Percentiles rank a stretch among this genome's conserved stretches.
These are phyloP conservation scores for Aspergillus tubingensis DNA, from an alignment of 2,329 filamentous ascomycete genomes.

Conservation along the genomic window DNA sequence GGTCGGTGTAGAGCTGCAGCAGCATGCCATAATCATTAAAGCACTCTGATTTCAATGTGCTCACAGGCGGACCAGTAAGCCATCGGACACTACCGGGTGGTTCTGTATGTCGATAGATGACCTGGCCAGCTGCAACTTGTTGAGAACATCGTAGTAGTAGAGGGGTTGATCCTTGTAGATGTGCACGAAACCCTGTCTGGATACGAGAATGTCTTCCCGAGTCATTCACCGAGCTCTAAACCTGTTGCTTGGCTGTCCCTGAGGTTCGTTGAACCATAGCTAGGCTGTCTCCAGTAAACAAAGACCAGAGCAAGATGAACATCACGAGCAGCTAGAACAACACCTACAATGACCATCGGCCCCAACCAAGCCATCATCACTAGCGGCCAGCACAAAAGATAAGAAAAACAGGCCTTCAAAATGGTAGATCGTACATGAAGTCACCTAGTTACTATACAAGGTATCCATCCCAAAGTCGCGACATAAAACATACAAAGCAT, in stretches of 20 bases:
- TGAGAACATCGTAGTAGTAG: not conserved
- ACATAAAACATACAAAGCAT: slow-evolving; percentile 27
- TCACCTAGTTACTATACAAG: slow-evolving; percentile 41
- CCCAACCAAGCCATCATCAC: not conserved
- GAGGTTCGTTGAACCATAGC: not conserved
- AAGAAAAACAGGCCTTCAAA: not conserved
- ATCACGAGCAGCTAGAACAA: no score
- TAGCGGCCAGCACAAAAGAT: not conserved
- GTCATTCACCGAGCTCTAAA: not conserved
- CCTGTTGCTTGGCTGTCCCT: not conserved
- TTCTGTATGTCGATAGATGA: not conserved
- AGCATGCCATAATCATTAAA: not conserved
- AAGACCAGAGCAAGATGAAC: not conserved
- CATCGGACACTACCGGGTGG: not conserved
- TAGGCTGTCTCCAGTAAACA: not conserved
- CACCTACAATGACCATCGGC: not conserved
- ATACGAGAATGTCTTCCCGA: not conserved
- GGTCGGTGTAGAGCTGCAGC: not conserved
- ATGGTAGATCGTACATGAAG: slow-evolving; percentile 26
- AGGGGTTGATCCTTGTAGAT: not conserved
- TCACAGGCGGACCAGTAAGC: not conserved
- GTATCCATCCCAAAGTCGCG: slow-evolving; percentile 37
- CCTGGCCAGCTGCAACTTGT: not conserved
- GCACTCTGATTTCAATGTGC: not conserved
- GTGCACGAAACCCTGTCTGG: not conserved